Evolutionary conservation across 306 rosid species (phyloP).

Genomic region (Mimosa bimucronata): DNA sequence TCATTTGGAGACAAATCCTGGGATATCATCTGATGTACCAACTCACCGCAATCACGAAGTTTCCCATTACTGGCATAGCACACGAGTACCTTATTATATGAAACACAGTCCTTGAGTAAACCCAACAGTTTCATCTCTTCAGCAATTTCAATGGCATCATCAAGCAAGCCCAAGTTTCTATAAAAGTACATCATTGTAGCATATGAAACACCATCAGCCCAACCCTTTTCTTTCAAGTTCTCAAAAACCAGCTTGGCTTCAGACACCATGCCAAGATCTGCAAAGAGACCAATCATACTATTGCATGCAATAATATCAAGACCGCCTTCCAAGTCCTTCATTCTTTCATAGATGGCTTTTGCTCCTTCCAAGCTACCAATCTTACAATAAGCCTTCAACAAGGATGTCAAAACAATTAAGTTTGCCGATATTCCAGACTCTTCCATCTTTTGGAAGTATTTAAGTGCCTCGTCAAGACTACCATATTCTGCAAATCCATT

Average conservation of each 20-base stretch:
- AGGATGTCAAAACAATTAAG: conserved; percentile 66
- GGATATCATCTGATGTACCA: conserved; percentile 77
- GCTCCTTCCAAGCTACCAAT: conserved; percentile 72
- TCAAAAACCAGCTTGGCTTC: conserved; percentile 75
- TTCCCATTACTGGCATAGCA: conserved; percentile 70
- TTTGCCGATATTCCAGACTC: conserved; percentile 69
- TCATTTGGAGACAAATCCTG: conserved; percentile 69
- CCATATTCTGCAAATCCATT: conserved; percentile 91
- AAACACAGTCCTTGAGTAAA: conserved; percentile 68
- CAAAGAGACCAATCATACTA: conserved; percentile 74
- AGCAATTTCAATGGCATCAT: conserved; percentile 78
- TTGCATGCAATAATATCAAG: conserved; percentile 72
- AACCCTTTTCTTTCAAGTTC: conserved; percentile 58
- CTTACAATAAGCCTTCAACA: conserved; percentile 80
- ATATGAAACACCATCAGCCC: conserved; percentile 67
- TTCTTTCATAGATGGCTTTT: conserved; percentile 54
- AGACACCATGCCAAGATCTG: conserved; percentile 77
- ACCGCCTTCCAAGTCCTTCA: conserved; percentile 68
- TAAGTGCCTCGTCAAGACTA: conserved; percentile 68
- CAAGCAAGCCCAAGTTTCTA: conserved; percentile 67
- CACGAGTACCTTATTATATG: conserved; percentile 72
- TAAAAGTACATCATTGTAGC: conserved; percentile 78
- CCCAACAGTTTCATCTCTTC: conserved; percentile 85
- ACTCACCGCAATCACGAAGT: conserved; percentile 71
- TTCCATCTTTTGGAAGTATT: conserved; percentile 65